These are phyloP conservation scores for Saururus chinensis DNA, from an alignment of 164 flowering plant genomes.

Conservation along the genomic window DNA sequence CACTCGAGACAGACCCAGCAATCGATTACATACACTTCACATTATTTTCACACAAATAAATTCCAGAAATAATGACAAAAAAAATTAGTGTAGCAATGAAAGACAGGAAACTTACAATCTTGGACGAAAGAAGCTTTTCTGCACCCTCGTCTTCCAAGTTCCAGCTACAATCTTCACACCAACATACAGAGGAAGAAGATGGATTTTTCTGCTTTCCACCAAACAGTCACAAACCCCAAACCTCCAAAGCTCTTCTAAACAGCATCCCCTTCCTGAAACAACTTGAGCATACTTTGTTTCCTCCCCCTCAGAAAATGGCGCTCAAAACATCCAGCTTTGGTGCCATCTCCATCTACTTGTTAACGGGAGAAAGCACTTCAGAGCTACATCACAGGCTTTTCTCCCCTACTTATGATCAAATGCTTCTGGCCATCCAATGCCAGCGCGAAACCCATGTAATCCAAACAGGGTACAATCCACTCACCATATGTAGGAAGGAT, in stretches of 20 bases:
- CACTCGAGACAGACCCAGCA: conserved; percentile 14
- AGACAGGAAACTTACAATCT: conserved; percentile 10
- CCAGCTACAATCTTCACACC: conserved; percentile 8
- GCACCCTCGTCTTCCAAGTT: not conserved
- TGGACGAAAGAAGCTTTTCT: conserved; percentile 3
- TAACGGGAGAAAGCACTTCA: not conserved
- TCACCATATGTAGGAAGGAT: not conserved
- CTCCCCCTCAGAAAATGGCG: not conserved
- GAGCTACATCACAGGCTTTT: not conserved
- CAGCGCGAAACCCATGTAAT: not conserved
- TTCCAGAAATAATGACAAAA: conserved; percentile 9
- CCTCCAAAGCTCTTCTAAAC: conserved; percentile 1
- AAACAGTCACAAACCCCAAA: conserved; percentile 4
- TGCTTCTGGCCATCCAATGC: not conserved
- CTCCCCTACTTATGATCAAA: not conserved
- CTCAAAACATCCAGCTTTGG: not conserved
- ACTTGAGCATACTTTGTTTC: not conserved
- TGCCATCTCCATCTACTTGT: not conserved
- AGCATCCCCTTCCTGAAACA: not conserved
- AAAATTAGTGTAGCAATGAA: conserved; percentile 6
- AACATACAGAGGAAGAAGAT: conserved; percentile 4
- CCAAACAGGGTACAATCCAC: not conserved
- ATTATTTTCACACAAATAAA: conserved; percentile 15
- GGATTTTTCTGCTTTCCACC: not conserved
- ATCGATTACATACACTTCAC: conserved; percentile 15